These are phyloP conservation scores for Pichia sp. DNA, from an alignment of 1,139 yeast genomes.

Conservation along the genomic window DNA sequence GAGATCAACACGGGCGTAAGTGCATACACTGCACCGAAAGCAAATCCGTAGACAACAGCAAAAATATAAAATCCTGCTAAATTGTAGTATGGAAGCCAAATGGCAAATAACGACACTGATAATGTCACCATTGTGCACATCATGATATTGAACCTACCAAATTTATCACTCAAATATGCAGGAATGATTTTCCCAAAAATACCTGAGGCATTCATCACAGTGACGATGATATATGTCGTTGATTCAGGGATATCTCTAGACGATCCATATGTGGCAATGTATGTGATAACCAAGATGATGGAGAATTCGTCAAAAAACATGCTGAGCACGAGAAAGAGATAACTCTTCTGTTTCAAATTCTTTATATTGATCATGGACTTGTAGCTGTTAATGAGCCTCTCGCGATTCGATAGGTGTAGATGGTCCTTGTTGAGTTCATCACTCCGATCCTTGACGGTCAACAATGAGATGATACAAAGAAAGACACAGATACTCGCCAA, in stretches of 20 bases:
- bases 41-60: conserved; percentile 34
- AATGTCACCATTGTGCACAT: conserved; percentile 30
- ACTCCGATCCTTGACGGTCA: conserved; percentile 19
- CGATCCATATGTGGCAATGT: conserved; percentile 44
- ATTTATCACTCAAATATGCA: conserved; percentile 40
- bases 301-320: conserved; percentile 24
- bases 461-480: conserved; percentile 28
- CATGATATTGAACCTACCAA: conserved; percentile 49
- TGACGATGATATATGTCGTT: conserved; percentile 38
- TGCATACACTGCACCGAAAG: conserved; percentile 23
- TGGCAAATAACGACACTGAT: conserved; percentile 29
- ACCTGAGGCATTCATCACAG: conserved; percentile 43
- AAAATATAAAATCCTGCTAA: conserved; percentile 30
- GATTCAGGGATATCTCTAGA: conserved; percentile 36
- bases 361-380: conserved; percentile 36
- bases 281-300: conserved; percentile 25
- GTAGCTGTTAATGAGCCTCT: conserved; percentile 31
- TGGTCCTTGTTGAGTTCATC: conserved; percentile 22
- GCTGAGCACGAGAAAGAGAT: conserved; percentile 24
- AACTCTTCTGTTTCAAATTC: conserved; percentile 35
- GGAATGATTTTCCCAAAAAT: conserved; percentile 44
- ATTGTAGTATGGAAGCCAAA: conserved; percentile 41
- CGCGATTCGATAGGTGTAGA: conserved; percentile 3
- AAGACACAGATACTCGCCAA: conserved; percentile 46
- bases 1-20: conserved; percentile 37